Evolutionary conservation across 2,329 filamentous ascomycete species (phyloP).

Genomic region (Trichoderma sp.): DNA sequence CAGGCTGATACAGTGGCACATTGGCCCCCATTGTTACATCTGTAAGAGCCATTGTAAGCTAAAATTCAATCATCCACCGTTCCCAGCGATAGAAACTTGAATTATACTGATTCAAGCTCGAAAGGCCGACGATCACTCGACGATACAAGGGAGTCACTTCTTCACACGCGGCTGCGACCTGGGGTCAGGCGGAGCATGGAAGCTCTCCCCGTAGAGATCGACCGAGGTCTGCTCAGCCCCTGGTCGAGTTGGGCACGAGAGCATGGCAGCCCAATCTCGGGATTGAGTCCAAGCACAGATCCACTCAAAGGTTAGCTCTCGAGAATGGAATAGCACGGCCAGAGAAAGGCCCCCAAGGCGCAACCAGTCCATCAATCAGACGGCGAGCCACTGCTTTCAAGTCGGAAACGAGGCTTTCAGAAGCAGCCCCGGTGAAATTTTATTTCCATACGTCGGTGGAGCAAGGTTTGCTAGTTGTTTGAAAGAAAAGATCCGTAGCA

Average conservation of each 20-base stretch:
- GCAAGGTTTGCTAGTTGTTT: constrained; percentile 7
- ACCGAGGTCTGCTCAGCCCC: constrained; percentile 13
- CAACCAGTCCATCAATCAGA: constrained; percentile 8
- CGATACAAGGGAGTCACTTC: neutral
- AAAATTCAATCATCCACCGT: neutral
- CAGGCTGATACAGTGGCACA: neutral
- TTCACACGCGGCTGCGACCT: neutral
- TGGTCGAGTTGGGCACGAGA: constrained; percentile 21
- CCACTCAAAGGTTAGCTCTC: constrained; percentile 12
- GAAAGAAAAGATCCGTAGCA: neutral
- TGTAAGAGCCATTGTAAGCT: neutral
- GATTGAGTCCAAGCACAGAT: neutral
- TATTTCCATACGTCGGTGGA: neutral
- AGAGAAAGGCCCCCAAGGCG: neutral
- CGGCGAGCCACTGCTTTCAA: neutral
- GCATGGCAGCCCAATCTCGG: constrained; percentile 20
- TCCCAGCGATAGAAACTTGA: neutral
- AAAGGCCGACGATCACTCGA: neutral
- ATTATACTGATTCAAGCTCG: neutral
- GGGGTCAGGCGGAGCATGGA: neutral
- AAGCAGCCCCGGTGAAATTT: neutral
- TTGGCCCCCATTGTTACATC: neutral
- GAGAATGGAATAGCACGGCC: constrained; percentile 5
- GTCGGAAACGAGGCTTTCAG: neutral
- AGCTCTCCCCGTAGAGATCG: neutral